These are phyloP conservation scores for Babesia ovis DNA, from an alignment of 169 alveolate genomes.

Conservation along the genomic window DNA sequence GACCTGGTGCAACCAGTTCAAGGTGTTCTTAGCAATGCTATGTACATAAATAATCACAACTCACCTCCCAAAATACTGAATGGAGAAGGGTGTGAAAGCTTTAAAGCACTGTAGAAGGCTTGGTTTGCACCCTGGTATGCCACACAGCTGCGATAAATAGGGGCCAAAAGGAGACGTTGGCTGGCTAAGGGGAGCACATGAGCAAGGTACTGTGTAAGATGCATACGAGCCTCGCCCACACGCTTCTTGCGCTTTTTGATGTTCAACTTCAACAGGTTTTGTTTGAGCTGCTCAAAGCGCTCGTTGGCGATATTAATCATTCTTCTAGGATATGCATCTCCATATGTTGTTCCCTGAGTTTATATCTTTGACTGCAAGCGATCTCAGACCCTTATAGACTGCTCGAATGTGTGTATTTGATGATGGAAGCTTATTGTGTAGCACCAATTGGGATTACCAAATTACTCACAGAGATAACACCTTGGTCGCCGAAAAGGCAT, in stretches of 20 bases:
- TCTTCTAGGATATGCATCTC: not conserved
- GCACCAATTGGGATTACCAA: no score
- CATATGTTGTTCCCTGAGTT: no score
- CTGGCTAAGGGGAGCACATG: slow-evolving; percentile 60
- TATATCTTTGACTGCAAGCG: no score
- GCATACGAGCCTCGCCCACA: slow-evolving; percentile 56
- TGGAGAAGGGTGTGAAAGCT: slow-evolving; percentile 16
- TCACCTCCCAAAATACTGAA: slow-evolving; percentile 53
- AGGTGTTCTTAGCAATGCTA: not conserved
- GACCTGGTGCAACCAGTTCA: not conserved
- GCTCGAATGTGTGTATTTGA: no score
- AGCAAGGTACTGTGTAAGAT: slow-evolving; percentile 53
- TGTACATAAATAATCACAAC: not conserved
- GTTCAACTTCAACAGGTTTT: slow-evolving; percentile 44
- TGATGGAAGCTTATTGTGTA: no score
- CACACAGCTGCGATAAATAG: slow-evolving; percentile 43
- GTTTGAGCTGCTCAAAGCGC: slow-evolving; percentile 48
- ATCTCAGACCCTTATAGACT: no score
- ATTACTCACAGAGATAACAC: no score
- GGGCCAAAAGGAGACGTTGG: slow-evolving; percentile 53
- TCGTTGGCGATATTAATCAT: slow-evolving; percentile 34
- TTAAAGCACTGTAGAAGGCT: slow-evolving; percentile 2
- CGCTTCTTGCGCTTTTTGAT: slow-evolving; percentile 50
- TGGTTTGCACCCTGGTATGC: slow-evolving; percentile 30
- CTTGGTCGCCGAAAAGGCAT: no score